These are phyloP conservation scores for Sphagnum magellanicum DNA, from an alignment of 228 moss, liverwort and hornwort species.

Conservation along the genomic window DNA sequence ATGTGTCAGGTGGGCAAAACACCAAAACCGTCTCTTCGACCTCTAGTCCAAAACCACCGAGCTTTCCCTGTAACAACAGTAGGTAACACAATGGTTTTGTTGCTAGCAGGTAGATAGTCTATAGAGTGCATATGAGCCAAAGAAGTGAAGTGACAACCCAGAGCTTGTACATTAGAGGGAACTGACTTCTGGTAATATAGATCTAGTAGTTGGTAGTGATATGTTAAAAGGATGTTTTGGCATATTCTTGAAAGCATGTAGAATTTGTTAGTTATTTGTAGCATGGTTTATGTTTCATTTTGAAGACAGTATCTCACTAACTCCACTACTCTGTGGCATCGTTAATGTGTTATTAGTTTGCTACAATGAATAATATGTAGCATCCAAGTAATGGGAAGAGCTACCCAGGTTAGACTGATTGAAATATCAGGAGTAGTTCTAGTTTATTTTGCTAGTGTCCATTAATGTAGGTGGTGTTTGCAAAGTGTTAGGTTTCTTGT, in stretches of 20 bases:
- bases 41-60: slow-evolving; percentile 37
- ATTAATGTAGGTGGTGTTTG: no score
- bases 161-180: slow-evolving; percentile 62
- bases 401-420: no score
- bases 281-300: slow-evolving; percentile 21
- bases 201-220: slow-evolving; percentile 43
- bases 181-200: slow-evolving; percentile 50
- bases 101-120: slow-evolving; percentile 24
- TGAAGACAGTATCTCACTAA: slow-evolving; percentile 25
- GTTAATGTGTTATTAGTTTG: slow-evolving; percentile 22
- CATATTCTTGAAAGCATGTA: slow-evolving; percentile 29
- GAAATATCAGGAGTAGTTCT: no score
- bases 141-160: slow-evolving; percentile 26
- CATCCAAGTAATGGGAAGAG: no score
- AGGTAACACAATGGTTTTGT: slow-evolving; percentile 44
- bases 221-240: slow-evolving; percentile 22
- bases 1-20: slow-evolving; percentile 47
- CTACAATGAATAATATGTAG: slow-evolving; percentile 28
- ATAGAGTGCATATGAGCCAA: slow-evolving; percentile 32
- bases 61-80: slow-evolving; percentile 53
- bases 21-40: slow-evolving; percentile 48
- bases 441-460: no score
- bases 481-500: no score
- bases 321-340: slow-evolving; percentile 13
- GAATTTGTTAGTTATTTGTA: slow-evolving; percentile 5